Base-by-base conservation (phyloP, 2,329 filamentous ascomycete genomes). In the Ciborinia camelliae region DNA sequence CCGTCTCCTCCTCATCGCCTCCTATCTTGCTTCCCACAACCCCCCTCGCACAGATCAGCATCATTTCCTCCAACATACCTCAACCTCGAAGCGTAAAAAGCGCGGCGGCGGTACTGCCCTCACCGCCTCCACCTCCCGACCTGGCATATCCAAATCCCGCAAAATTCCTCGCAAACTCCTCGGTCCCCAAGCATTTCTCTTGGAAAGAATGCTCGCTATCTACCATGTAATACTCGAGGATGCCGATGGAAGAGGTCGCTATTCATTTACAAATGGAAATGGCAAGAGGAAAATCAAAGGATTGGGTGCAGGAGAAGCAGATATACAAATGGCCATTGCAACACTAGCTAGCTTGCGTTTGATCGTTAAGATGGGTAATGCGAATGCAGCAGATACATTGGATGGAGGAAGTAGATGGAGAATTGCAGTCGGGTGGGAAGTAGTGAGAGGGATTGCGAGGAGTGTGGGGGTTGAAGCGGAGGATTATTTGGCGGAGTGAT, bases 11-110 rank as follows among this genome's bases (percentile, higher is more conserved):
- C 84, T 95, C 14, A 81, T 92, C 32, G 86, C 90, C 43, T 88
- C 90, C 4, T 95, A 95, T 77, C 84, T 95, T 3, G 89, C 91
- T 60, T 92, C 90, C 1, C 91, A 91, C 81, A 95, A 93, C 75
- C 85, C 89, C 18, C 79, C 89, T 1, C 83, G 86, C n/a, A 86
- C 90, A 73, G 91, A 95, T 75, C 79, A 86, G 5, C 81, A 86
- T 1, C 86, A 91, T 73, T 95, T 95, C 79, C 91, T 90, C 70
- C 79, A 77, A 65, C 66, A 71, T 45, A 70, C 55, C 5, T 45
- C 73, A 1, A 67, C 74, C 39, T 69, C 73, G 20, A 78, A 78
- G 64, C 74, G 76, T 20, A 70, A 72, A 28, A 77, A 76, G 68
- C 74, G 74, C 62, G 70, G 71, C 23, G 82, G 83, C 59, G 83